phyloP scores from a whole-genome alignment of 345 rosid species.

The Rhodomyrtus tomentosa region DNA sequence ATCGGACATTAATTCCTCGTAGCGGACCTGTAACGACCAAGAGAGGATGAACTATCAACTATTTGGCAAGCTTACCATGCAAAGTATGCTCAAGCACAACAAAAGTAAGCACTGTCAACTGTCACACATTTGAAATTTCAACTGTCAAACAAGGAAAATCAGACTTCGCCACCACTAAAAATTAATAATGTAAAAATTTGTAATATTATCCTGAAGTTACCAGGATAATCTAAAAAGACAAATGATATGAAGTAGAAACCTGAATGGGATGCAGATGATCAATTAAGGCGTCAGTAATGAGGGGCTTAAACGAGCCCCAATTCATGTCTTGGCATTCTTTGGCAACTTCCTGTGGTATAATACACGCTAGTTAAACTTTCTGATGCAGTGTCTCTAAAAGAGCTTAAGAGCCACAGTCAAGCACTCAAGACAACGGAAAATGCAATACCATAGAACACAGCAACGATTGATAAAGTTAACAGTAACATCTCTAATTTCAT shows the following conservation, averaged over 20 bases:
- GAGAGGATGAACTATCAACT: not conserved
- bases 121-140: not conserved
- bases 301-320: slow-evolving; percentile 73
- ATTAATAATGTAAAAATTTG: not conserved
- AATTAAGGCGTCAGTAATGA: slow-evolving; percentile 60
- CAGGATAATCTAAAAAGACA: not conserved
- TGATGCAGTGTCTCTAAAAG: not conserved
- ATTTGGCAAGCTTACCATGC: not conserved
- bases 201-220: not conserved
- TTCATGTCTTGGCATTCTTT: slow-evolving; percentile 70
- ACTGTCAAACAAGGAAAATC: not conserved
- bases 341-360: slow-evolving; percentile 49
- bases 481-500: not conserved
- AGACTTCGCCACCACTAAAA: not conserved
- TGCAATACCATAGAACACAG: not conserved
- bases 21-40: slow-evolving; percentile 32
- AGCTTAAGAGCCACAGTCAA: not conserved
- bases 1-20: slow-evolving; percentile 61
- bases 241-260: slow-evolving; percentile 19
- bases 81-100: not conserved
- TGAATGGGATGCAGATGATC: slow-evolving; percentile 89
- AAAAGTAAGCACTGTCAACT: not conserved
- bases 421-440: not conserved
- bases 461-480: not conserved
- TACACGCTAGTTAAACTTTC: not conserved